Evolutionary conservation across 2,329 filamentous ascomycete species (phyloP), one percentile per base, ranked within the genome.

Genomic region (Incumbomyces delicatus): DNA sequence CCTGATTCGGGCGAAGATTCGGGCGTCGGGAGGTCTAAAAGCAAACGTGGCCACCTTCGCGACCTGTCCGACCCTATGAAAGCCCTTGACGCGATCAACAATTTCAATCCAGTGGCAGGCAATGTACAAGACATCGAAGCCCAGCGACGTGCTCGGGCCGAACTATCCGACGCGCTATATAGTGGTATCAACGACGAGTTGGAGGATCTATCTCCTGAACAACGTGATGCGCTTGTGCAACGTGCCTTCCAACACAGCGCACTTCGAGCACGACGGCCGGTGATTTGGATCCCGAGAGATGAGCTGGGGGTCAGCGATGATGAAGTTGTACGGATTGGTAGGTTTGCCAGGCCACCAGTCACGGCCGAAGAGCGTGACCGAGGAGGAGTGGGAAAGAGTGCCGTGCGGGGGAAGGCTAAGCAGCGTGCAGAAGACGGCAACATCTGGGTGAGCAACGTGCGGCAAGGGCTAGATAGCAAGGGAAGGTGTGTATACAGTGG

Each of bases 391-490:
- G 33, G 33, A n/a, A 17, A 4, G 13, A n/a, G 16, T 11, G 33
- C 5, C 13, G 33, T 5, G 4, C 13, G 33, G 4, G 16, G 11
- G 33, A 35, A 12, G 12, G 13, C 16, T 35, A n/a, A 17, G 16
- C 4, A n/a, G 33, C 4, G 6, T 11, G 16, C 13, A 4, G 27
- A 32, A 6, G 40, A 33, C 5, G 74, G 67, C 34, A 73, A 74
- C 54, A 84, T 96, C 44, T 95, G 88, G 85, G 88, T 96, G 61
- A 94, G 86, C 58, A 95, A 95, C 63, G 85, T 94, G 62, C 88
- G 88, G 49, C 88, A 90, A 16, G 85, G 87, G 8, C 70, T 96
- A 56, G 87, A 95, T 68, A 84, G 80, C 47, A 88, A 87, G 63
- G 79, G 80, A 27, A 79, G 84, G 14, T 87, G 94, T 4, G 78